Evolutionary conservation across 768 basidiomycete species (phyloP), one percentile per base, ranked within the genome.

Genomic region (Phylloporus rhodoxanthus): DNA sequence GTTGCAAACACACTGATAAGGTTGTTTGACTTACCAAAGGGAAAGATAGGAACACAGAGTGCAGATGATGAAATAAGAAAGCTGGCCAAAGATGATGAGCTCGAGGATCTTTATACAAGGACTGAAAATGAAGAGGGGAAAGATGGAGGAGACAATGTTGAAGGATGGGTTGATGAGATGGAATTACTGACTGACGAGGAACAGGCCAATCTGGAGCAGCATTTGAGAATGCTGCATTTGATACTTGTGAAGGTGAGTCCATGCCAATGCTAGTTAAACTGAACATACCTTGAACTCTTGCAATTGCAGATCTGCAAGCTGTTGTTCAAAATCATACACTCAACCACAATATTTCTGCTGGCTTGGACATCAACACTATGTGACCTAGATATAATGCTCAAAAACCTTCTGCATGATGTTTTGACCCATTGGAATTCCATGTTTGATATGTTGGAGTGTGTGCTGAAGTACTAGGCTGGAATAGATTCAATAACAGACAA

Each of bases 361-460:
- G 29, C 32, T 1, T 70, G 68, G 66, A 34, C 43, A 0, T 2
- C 7, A 0, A 21, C 29, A 1, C 37, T 59, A 6, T 10, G 30
- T 1, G 14, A 52, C 5, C 21, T 32, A 2, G 14, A 48, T 3
- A 20, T 59, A 0, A 5, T 20, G 0, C 23, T n/a, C 0, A 45
- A 9, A 8, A 41, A 25, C 2, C 1, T 58, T 30, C 60, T 43
- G 2, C 14, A 43, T 0, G 52, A 64, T 25, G 53, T 64, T 6
- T 10, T 26, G 17, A 65, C 56, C 1, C 46, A 41, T 1, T 61
- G 53, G 56, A 63, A 58, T 29, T 46, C 44, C 43, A 62, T 36
- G 48, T 68, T 48, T 40, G 50, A 63, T 36, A 59, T 67, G 61
- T 25, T 62, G 8, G 14, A 48, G 2, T 59, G 57, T 38, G 57